Base-by-base conservation (phyloP, 2,329 filamentous ascomycete species). In the Sporothrix brasiliensis region DNA sequence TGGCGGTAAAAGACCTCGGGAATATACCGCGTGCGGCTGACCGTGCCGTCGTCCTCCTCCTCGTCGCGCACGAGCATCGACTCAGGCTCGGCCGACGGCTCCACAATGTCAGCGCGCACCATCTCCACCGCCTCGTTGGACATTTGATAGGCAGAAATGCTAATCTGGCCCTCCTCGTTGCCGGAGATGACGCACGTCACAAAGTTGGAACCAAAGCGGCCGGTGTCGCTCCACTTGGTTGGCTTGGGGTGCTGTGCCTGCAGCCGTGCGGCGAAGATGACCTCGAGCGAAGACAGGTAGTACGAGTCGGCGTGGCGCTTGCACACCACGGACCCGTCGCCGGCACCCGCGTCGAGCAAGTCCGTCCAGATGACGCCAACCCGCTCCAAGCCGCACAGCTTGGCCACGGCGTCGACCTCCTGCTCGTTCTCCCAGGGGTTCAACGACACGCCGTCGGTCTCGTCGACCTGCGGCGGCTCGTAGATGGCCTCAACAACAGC, bases 401-500 rank as follows among this genome's bases (percentile, higher is more conserved):
- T 87, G 34, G 95, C 95, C 7, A 97, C 84, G 69, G 91, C 87
- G 72, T 97, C 91, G 41, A 98, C 84, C 9, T 92, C 90, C 71
- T 89, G 86, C 80, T 97, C 93, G 72, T 93, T 92, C 44, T 91
- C 88, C 92, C 94, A 98, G 0, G 92, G 86, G 67, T 89, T 89
- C 70, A 97, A 82, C 0, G 93, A 94, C 61, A 98, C 88, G 1
- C 95, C 95, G 77, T 99, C 95, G 16, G 90, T 78, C 80, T 99
- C 95, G 75, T 94, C 90, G 49, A 94, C 83, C 78, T 99, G 95
- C 2, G 95, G 95, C 4, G 94, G 92, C 78, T 99, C 95, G 76
- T 97, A 99, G 74, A 99, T 97, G 53, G 94, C 94, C 81, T 99
- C 94, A 0, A 99, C 94, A 1, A 99, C 88, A 19, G 94, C 94